phyloP scores from a whole-genome alignment of 768 basidiomycete genomes.

The Lactarius vividus region DNA sequence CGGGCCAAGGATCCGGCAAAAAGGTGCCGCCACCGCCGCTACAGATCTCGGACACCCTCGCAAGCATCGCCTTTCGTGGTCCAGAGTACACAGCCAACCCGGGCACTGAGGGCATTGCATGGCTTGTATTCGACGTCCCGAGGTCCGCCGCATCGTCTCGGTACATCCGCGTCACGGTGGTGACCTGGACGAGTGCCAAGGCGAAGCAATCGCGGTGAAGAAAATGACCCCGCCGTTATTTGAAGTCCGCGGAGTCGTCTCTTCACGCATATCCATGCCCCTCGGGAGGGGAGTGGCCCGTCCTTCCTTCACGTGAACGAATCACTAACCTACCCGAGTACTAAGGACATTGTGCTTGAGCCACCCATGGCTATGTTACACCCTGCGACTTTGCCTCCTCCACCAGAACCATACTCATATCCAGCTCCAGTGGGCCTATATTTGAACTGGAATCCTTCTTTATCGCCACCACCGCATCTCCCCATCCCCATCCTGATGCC shows the following conservation, averaged over 20 bases:
- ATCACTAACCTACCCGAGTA: constrained; percentile 33
- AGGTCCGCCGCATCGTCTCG: constrained; percentile 56
- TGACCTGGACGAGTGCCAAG: constrained; percentile 34
- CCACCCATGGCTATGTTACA: constrained; percentile 66
- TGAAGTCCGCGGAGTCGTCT: constrained; percentile 62
- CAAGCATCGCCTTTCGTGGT: constrained; percentile 68
- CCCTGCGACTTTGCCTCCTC: constrained; percentile 52
- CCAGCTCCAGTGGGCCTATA: not conserved
- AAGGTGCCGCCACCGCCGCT: constrained; percentile 48
- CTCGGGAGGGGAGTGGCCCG: constrained; percentile 54
- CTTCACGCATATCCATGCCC: constrained; percentile 65
- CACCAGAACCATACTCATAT: constrained; percentile 24
- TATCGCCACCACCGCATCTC: constrained; percentile 25
- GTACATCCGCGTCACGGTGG: constrained; percentile 59
- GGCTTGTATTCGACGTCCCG: constrained; percentile 77
- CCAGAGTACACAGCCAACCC: constrained; percentile 72
- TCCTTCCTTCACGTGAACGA: constrained; percentile 1
- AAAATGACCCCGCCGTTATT: constrained; percentile 46
- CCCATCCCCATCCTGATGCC: constrained; percentile 25
- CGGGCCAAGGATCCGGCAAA: constrained; percentile 33
- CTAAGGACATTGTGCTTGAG: constrained; percentile 66
- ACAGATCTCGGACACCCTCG: constrained; percentile 64
- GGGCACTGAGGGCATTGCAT: constrained; percentile 74
- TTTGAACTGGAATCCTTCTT: constrained; percentile 21
- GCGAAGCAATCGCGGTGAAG: constrained; percentile 34